Evolutionary conservation across 352 stramenopile genomes (phyloP), one percentile per base, ranked within the genome.

Genomic region (Lagenidium sp.): DNA sequence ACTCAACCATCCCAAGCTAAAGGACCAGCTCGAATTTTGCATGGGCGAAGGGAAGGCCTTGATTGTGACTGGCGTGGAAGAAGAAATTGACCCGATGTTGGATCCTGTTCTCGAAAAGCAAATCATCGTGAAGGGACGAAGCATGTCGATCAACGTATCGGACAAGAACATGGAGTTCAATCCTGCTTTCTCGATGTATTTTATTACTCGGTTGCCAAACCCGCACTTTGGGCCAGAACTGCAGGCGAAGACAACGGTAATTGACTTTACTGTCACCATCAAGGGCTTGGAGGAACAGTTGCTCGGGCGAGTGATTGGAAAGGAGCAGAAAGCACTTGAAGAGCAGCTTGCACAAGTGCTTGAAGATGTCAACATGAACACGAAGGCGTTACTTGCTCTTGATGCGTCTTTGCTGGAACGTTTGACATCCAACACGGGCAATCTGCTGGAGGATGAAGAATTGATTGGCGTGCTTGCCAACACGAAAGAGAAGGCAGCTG

Each of bases 151-250:
- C 56, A 98, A 97, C 47, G 89, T 99, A 4, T 97, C 91, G 37
- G 96, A 99, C 76, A 99, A 99, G 70, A 92, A 97, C 69, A 98
- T 98, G 94, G 95, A 99, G 61, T 98, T 96, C 59, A 95, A 98
- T 55, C 86, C 92, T 6, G 88, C 86, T 18, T 99, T 99, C 58
- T 96, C 89, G 34, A 90, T 98, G 69, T 99, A 98, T 60, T 99
- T 99, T 50, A 98, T 98, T 53, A 98, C 95, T 4, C 74, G 96
- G 1, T 64, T 99, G 42, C 95, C 95, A 13, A 99, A 99, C 53
- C 96, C 96, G 30, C 96, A 95, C 59, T 99, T 99, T 38, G 94
- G 84, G 5, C 96, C 96, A 1, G 96, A 99, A 53, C 60, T 99
- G 18, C 95, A 99, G 65, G 96, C 95, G 4, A 99, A 99, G 63